phyloP scores from a whole-genome alignment of 208 protist species.

The Trypanosoma vivax region DNA sequence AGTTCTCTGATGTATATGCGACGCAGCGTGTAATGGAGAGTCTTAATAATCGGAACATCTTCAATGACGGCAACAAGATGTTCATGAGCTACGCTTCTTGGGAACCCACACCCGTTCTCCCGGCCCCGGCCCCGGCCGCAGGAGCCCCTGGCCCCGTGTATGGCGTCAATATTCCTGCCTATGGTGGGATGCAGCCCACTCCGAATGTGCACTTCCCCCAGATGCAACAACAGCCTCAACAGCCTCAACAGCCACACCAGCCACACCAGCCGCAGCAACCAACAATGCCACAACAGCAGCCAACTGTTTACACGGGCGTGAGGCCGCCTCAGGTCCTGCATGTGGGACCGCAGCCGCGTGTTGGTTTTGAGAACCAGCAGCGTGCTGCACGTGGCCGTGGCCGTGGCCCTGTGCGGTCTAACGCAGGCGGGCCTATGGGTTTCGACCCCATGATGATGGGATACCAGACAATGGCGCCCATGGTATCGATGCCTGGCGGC shows the following conservation, averaged over 20 bases:
- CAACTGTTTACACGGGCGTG: neutral
- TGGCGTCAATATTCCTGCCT: constrained; percentile 14
- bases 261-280: constrained; percentile 13
- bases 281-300: constrained; percentile 20
- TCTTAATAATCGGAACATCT: constrained; percentile 85
- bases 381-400: constrained; percentile 18
- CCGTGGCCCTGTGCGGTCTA: constrained; percentile 15
- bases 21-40: constrained; percentile 58
- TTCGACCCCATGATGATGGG: constrained; percentile 38
- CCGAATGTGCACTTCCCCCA: constrained; percentile 12
- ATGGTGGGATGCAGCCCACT: constrained; percentile 10
- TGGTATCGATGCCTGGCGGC: constrained; percentile 22
- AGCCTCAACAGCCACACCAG: constrained; percentile 21
- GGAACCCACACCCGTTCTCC: constrained; percentile 18
- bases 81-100: constrained; percentile 49
- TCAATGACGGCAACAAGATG: constrained; percentile 86
- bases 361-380: constrained; percentile 18
- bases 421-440: too few relatives aligned
- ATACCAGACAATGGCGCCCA: constrained; percentile 13
- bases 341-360: constrained; percentile 24
- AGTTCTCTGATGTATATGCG: constrained; percentile 54
- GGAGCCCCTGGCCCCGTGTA: constrained; percentile 7
- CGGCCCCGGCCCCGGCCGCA: constrained; percentile 10
- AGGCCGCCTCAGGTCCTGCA: constrained; percentile 12
- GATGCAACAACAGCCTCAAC: constrained; percentile 14